Conservation (phyloP, 1,284 basidiomycete genomes). For the Ceratobasidium papillatum region DNA sequence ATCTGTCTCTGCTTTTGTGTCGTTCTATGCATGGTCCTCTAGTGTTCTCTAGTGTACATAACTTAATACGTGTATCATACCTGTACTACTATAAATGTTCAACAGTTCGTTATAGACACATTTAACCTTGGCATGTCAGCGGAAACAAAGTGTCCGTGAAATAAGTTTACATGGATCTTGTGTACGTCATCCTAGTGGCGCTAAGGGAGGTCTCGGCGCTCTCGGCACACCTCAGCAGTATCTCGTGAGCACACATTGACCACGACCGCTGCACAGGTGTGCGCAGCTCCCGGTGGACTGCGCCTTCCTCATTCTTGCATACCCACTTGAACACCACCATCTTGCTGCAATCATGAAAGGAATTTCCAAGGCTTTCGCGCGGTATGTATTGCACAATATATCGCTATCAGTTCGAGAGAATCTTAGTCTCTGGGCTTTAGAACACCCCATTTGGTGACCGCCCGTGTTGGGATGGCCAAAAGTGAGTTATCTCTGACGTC, state of each 20-base stretch:
- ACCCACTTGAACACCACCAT: background rate
- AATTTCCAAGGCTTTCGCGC: slow-evolving; percentile 76
- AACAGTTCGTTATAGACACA: background rate
- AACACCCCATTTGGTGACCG: slow-evolving; percentile 87
- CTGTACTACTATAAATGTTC: slow-evolving; percentile 21
- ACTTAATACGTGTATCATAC: slow-evolving; percentile 38
- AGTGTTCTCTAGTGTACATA: slow-evolving; percentile 17
- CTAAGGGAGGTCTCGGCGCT: slow-evolving; percentile 20
- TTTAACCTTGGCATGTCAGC: slow-evolving; percentile 22
- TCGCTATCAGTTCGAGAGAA: background rate
- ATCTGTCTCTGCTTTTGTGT: background rate
- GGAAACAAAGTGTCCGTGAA: background rate
- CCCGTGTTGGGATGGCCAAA: slow-evolving; percentile 88
- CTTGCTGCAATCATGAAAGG: slow-evolving; percentile 71
- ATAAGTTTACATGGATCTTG: too few relatives aligned
- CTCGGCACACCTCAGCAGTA: slow-evolving; percentile 24
- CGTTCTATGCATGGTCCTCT: background rate
- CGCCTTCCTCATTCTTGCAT: background rate
- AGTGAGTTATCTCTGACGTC: slow-evolving; percentile 64
- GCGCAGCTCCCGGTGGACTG: slow-evolving; percentile 8
- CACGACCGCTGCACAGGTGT: slow-evolving; percentile 33
- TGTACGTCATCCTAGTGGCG: slow-evolving; percentile 27
- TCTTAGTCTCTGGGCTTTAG: slow-evolving; percentile 49
- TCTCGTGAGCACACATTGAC: slow-evolving; percentile 24
- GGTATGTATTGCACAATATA: slow-evolving; percentile 57